Percentiles rank a stretch among this genome's conserved stretches.
phyloP scores from a whole-genome alignment of 768 basidiomycete species.

The Panus rudis region DNA sequence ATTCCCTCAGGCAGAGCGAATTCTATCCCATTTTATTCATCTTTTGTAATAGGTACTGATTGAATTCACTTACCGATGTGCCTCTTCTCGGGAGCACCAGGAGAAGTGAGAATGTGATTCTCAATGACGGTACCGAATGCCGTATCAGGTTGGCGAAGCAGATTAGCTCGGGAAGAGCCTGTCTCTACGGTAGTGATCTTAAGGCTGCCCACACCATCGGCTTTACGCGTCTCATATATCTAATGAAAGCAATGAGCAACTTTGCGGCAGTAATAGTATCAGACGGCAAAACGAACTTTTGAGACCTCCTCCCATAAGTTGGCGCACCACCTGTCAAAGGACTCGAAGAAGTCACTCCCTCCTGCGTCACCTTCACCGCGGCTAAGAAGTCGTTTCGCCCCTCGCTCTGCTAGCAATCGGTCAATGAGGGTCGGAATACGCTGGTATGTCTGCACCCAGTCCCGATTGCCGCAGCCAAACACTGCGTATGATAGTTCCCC shows the following conservation, averaged over 20 bases:
- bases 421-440: constrained; percentile 37
- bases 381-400: constrained; percentile 29
- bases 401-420: constrained; percentile 24
- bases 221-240: constrained; percentile 4
- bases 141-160: constrained; percentile 32
- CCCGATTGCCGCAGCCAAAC: constrained; percentile 43
- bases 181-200: constrained; percentile 25
- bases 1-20: constrained; percentile 32
- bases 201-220: constrained; percentile 10
- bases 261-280: too few species aligned
- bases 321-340: constrained; percentile 36
- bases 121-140: constrained; percentile 32
- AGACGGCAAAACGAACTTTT: constrained; percentile 22
- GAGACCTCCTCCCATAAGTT: constrained; percentile 30
- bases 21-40: constrained; percentile 17
- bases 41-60: background rate
- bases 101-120: constrained; percentile 28
- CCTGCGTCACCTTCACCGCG: constrained; percentile 39
- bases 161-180: constrained; percentile 27
- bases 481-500: constrained; percentile 36
- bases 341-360: constrained; percentile 34
- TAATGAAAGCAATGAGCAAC: too few species aligned
- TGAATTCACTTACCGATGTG: constrained; percentile 27
- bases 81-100: constrained; percentile 28
- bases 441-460: constrained; percentile 43